Evolutionary conservation across 371 early-diverging fungal genomes (phyloP).

Genomic region (Mucor circinelloides): DNA sequence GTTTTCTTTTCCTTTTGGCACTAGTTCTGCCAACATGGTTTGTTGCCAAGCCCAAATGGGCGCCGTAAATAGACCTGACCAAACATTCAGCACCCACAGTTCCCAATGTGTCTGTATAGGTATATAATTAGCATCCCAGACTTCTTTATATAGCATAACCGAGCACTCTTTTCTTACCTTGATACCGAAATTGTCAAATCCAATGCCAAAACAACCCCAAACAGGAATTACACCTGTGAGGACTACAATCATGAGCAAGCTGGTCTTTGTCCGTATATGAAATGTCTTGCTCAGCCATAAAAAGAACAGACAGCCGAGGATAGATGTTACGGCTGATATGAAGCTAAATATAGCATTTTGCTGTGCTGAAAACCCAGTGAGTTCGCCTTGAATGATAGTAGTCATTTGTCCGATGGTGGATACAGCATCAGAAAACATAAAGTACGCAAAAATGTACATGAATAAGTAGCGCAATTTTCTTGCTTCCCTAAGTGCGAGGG

Average conservation of each 20-base stretch:
- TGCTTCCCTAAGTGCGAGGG: conserved; percentile 26
- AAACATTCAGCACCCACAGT: conserved; percentile 43
- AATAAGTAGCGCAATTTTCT: conserved; percentile 47
- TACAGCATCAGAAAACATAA: conserved; percentile 49
- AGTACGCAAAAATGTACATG: conserved; percentile 39
- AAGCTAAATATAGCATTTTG: conserved; percentile 34
- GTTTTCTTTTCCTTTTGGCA: conserved; percentile 55
- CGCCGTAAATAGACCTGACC: conserved; percentile 48
- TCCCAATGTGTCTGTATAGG: conserved; percentile 19
- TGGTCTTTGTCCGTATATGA: conserved; percentile 33
- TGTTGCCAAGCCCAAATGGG: conserved; percentile 50
- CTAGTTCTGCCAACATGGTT: conserved; percentile 44
- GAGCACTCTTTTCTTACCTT: conserved; percentile 8
- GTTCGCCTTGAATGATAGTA: conserved; percentile 32
- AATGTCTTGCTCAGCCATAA: conserved; percentile 37
- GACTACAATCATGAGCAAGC: conserved; percentile 31
- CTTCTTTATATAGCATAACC: not conserved
- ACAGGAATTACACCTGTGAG: conserved; percentile 30
- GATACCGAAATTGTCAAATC: conserved; percentile 27
- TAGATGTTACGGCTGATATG: conserved; percentile 35
- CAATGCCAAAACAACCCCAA: conserved; percentile 47
- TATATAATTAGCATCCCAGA: not conserved
- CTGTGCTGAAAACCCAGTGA: conserved; percentile 37
- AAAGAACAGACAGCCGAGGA: conserved; percentile 42
- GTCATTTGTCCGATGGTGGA: conserved; percentile 40